phyloP scores from a whole-genome alignment of 2,329 filamentous ascomycete species.

The Pseudogymnoascus sp. region DNA sequence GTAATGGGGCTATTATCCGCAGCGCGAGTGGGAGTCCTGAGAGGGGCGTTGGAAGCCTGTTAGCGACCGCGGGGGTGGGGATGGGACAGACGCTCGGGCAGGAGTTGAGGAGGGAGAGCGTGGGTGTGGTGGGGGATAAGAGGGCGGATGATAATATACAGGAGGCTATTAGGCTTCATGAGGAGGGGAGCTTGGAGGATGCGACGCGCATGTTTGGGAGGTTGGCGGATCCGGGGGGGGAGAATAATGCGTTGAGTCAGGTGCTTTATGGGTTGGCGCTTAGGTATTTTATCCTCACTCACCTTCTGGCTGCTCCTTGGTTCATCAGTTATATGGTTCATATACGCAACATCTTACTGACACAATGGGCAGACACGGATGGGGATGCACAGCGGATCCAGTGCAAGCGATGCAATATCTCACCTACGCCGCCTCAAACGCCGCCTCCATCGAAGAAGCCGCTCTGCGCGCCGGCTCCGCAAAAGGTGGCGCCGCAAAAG shows the following conservation, averaged over 20 bases:
- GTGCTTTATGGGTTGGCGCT: conserved; percentile 91
- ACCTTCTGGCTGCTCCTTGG: not conserved
- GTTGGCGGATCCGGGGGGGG: conserved; percentile 72
- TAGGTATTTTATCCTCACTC: conserved; percentile 41
- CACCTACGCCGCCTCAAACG: conserved; percentile 80
- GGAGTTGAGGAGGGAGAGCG: conserved; percentile 19
- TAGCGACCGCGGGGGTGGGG: conserved; percentile 20
- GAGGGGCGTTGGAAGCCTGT: conserved; percentile 19
- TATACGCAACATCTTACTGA: not conserved
- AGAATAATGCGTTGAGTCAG: conserved; percentile 89
- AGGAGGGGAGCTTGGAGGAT: conserved; percentile 65
- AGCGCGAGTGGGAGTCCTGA: conserved; percentile 34
- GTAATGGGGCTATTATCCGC: conserved; percentile 35
- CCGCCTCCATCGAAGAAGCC: conserved; percentile 74
- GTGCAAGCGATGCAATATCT: conserved; percentile 73
- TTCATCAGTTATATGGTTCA: not conserved
- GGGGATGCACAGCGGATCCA: conserved; percentile 72
- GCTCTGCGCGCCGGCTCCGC: conserved; percentile 81
- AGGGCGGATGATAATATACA: conserved; percentile 67
- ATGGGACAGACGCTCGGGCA: conserved; percentile 13
- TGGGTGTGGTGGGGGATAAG: conserved; percentile 38
- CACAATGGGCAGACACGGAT: conserved; percentile 61
- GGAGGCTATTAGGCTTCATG: conserved; percentile 89
- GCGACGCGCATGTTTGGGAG: conserved; percentile 80
- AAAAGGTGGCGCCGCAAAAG: conserved; percentile 90